These are phyloP conservation scores for Echinosphaeria canescens DNA, from an alignment of 2,329 filamentous ascomycete species.

Conservation along the genomic window DNA sequence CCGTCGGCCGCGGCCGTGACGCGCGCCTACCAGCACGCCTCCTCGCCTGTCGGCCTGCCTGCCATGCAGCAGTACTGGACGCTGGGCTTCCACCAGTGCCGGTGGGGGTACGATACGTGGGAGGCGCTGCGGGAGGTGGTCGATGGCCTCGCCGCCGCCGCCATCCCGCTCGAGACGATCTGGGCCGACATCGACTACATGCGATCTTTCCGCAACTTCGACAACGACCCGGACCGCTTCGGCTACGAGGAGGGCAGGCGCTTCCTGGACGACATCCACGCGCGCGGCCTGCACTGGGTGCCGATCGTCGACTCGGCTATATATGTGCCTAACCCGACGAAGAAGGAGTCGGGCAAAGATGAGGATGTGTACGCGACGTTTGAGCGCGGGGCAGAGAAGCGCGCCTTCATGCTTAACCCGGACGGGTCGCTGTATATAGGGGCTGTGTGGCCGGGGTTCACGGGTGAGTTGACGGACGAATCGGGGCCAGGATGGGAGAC, in stretches of 20 bases:
- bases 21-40: constrained; percentile 28
- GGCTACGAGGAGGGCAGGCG: constrained; percentile 38
- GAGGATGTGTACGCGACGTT: constrained; percentile 17
- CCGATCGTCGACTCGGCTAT: constrained; percentile 60
- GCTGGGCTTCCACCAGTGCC: constrained; percentile 40
- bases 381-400: constrained; percentile 14
- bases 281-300: constrained; percentile 45
- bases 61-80: constrained; percentile 44
- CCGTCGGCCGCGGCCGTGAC: constrained; percentile 33
- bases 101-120: constrained; percentile 41
- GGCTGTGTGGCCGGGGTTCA: constrained; percentile 65
- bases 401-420: constrained; percentile 20
- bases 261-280: constrained; percentile 43
- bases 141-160: constrained; percentile 40
- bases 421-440: constrained; percentile 37
- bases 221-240: constrained; percentile 40
- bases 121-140: constrained; percentile 45
- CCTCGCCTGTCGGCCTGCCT: constrained; percentile 30
- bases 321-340: too few species aligned
- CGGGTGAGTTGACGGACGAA: too few species aligned
- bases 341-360: too few species aligned
- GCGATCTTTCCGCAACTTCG: constrained; percentile 35
- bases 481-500: too few species aligned
- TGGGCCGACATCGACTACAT: constrained; percentile 46
- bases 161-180: constrained; percentile 48